Evolutionary conservation across 2,329 filamentous ascomycete species (phyloP), one percentile per base, ranked within the genome.

Genomic region (Eutypa lata): DNA sequence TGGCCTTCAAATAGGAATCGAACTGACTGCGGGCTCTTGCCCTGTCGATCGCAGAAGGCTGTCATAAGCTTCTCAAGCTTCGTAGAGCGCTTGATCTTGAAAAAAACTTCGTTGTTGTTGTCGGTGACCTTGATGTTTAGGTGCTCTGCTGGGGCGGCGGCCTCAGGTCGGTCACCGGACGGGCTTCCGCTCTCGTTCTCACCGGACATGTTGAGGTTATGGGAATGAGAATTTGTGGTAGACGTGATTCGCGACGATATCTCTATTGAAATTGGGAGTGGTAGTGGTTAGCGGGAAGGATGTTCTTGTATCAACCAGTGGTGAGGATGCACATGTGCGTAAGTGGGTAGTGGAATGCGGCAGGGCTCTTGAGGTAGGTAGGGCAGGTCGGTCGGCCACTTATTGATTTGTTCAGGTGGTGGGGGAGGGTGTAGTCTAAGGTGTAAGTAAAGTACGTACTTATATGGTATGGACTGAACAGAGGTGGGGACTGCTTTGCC

Each of bases 41-140:
- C 94, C 71, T 97, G 92, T 22, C 94, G 85, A 62, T 97, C 93
- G 73, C 94, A 99, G 73, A 97, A 99, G 19, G 94, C 94, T 57
- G 91, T 88, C 94, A 99, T 99, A 51, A 99, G 80, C 79, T 99
- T 99, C 76, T 96, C 94, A 1, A 99, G 83, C 71, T 91, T 90
- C 1, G 94, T 99, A 21, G 88, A 91, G 37, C 92, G 85, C 87
- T 99, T 99, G 78, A 99, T 99, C 81, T 99, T 99, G 81, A 99
- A 99, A 74, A 97, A 99, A 65, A 99, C 93, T 71, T 99, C 94
- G 71, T 99, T 99, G 78, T 97, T 97, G 77, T 96, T 97, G 65
- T 99, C 94, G 0, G 94, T 97, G 14, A 99, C 94, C 73, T 99
- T 99, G 77, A 99, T 97, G 76, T 99, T 99, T 5, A 99, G 80